Percentiles rank a stretch among this genome's conserved stretches.
Evolutionary conservation across 768 basidiomycete genomes (phyloP).

Genomic region (Rhizopogon salebrosus): DNA sequence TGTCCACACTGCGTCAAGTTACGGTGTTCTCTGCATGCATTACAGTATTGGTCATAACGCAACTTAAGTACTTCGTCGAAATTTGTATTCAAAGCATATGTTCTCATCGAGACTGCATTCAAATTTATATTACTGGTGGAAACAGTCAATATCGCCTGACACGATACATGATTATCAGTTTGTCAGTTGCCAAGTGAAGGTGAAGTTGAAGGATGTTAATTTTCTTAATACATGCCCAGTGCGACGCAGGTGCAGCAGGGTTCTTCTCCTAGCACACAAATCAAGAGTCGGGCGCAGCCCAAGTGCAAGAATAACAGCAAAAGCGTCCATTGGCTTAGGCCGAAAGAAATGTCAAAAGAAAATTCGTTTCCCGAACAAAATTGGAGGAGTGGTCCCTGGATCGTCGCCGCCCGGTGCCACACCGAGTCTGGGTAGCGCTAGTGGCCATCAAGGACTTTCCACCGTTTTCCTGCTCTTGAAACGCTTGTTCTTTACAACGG

Average conservation of each 20-base stretch:
- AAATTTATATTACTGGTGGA: no score
- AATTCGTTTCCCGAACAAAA: neutral
- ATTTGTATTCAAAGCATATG: neutral
- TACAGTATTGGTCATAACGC: conserved; percentile 3
- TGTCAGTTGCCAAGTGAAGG: no score
- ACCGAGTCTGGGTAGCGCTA: neutral
- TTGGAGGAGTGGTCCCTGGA: neutral
- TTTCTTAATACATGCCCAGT: no score
- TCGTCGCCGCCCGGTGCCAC: conserved; percentile 5
- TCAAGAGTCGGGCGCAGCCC: neutral
- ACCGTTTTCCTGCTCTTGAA: neutral
- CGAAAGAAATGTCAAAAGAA: neutral
- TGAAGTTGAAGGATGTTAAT: no score
- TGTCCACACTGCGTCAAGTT: neutral
- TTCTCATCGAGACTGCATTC: neutral
- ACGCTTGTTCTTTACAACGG: neutral
- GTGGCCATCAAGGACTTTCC: neutral
- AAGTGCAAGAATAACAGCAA: neutral
- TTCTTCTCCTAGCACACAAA: neutral
- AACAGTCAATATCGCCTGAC: no score
- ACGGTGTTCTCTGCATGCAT: conserved; percentile 2
- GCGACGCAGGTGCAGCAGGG: neutral
- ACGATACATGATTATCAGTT: no score
- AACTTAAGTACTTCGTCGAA: neutral
- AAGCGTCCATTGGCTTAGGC: no score